Percentiles rank a stretch among this genome's conserved stretches.
These are phyloP conservation scores for Kandelia obovata DNA, from an alignment of 345 rosid species.

Conservation along the genomic window DNA sequence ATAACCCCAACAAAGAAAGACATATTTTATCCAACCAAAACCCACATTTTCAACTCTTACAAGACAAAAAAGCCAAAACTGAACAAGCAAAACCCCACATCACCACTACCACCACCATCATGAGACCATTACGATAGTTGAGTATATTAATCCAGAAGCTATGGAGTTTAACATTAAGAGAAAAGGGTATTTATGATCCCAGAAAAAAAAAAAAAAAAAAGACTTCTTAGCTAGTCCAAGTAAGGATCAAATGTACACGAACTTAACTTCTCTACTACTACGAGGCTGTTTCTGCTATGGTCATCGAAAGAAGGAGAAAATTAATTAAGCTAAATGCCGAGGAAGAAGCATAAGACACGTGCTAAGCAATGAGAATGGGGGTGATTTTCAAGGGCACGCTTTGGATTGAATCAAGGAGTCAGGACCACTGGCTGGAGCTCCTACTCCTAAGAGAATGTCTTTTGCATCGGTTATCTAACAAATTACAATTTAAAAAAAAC, in stretches of 20 bases:
- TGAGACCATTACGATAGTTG: slow-evolving; percentile 4
- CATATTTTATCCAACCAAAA: slow-evolving; percentile 20
- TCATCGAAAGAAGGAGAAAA: background rate
- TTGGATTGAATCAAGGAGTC: slow-evolving; percentile 83
- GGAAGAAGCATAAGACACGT: slow-evolving; percentile 76
- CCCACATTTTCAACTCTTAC: slow-evolving; percentile 10
- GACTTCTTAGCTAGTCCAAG: no score
- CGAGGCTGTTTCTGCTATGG: no score
- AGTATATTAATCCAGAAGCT: background rate
- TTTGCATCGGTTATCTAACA: slow-evolving; percentile 27
- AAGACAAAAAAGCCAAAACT: slow-evolving; percentile 25
- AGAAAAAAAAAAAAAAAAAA: no score
- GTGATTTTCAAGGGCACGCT: slow-evolving; percentile 90
- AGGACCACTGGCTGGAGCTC: slow-evolving; percentile 39
- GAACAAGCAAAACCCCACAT: background rate
- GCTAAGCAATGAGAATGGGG: slow-evolving; percentile 47
- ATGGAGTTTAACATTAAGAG: background rate
- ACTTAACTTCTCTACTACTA: no score
- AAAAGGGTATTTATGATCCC: background rate
- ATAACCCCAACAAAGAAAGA: slow-evolving; percentile 15
- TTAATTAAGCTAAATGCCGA: slow-evolving; percentile 44
- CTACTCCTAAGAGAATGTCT: slow-evolving; percentile 48
- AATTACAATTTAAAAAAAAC: slow-evolving; percentile 19
- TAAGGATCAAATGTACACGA: no score
- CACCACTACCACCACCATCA: slow-evolving; percentile 7